Evolutionary conservation across 495 filamentous ascomycete species (phyloP).

Genomic region (Pseudomonodictys pantanalensis): DNA sequence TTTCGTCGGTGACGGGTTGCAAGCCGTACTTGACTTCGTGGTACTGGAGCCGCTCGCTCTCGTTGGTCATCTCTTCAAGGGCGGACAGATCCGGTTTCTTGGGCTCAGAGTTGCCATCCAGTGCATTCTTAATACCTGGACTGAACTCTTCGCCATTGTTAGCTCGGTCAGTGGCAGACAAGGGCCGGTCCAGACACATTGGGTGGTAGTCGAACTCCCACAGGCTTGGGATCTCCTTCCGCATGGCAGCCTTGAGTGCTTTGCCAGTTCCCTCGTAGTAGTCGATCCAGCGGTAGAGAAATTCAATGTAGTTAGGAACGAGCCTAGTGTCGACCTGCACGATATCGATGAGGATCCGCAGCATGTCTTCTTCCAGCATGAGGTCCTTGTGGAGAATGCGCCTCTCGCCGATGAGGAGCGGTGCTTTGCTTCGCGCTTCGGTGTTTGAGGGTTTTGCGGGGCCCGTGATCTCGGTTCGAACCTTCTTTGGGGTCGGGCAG

Average conservation of each 20-base stretch:
- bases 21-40: slow-evolving; percentile 10
- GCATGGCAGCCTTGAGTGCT: slow-evolving; percentile 5
- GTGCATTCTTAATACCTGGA: too few relatives aligned
- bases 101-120: not conserved
- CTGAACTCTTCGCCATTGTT: too few relatives aligned
- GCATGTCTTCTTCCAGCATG: slow-evolving; percentile 2
- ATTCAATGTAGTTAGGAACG: slow-evolving; percentile 24
- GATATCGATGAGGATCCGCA: slow-evolving; percentile 18
- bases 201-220: slow-evolving; percentile 24
- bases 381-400: slow-evolving; percentile 9
- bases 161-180: too few relatives aligned
- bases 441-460: too few relatives aligned
- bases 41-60: slow-evolving; percentile 20
- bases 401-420: not conserved
- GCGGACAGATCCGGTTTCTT: slow-evolving; percentile 9
- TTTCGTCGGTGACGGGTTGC: not conserved
- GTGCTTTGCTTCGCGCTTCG: not conserved
- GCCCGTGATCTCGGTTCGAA: not conserved
- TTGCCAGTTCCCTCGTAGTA: slow-evolving; percentile 7
- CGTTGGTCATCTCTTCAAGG: not conserved
- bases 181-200: not conserved
- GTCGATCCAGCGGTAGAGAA: slow-evolving; percentile 22
- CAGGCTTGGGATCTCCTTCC: slow-evolving; percentile 19
- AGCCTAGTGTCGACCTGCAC: not conserved
- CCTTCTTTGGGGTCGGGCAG: not conserved